phyloP scores from a whole-genome alignment of 1,284 basidiomycete species.

The Ceraceosorus guamensis region DNA sequence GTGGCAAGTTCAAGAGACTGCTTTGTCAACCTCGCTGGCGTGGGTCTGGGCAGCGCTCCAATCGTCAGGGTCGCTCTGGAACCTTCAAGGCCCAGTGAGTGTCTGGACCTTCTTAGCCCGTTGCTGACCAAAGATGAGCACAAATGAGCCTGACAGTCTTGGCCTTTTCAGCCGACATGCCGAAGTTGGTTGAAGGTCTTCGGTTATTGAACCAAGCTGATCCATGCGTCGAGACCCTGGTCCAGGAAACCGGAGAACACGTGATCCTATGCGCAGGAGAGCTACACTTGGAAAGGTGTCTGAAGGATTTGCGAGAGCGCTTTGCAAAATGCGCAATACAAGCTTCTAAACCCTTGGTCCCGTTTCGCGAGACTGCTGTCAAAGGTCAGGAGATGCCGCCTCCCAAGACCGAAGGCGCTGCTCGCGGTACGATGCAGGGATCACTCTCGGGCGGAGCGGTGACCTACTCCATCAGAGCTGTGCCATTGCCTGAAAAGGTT shows the following conservation, averaged over 20 bases:
- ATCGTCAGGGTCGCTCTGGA: conserved; percentile 95
- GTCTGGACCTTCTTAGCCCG: neutral
- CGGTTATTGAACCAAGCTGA: conserved; percentile 89
- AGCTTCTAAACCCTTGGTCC: conserved; percentile 89
- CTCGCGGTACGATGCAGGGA: conserved; percentile 71
- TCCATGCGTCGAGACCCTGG: conserved; percentile 92
- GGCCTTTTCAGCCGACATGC: conserved; percentile 61
- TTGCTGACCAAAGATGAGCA: neutral
- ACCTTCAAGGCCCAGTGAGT: conserved; percentile 63
- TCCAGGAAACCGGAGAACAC: conserved; percentile 94
- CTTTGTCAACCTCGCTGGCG: conserved; percentile 41
- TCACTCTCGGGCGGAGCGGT: conserved; percentile 65
- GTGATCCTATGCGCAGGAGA: conserved; percentile 96
- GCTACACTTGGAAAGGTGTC: conserved; percentile 88
- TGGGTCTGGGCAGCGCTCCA: conserved; percentile 55
- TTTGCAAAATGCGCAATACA: conserved; percentile 91
- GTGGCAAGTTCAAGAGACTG: conserved; percentile 3
- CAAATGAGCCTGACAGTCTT: neutral
- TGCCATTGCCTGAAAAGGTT: conserved; percentile 65
- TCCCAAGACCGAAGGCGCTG: conserved; percentile 65
- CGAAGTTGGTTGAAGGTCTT: conserved; percentile 77
- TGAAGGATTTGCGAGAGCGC: conserved; percentile 87
- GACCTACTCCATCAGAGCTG: conserved; percentile 73
- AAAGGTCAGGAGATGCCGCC: conserved; percentile 67
- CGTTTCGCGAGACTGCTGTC: conserved; percentile 91